A percentile compares a stretch with the other conserved stretches of the same genome.
These are phyloP conservation scores for Claviceps sp. DNA, from an alignment of 2,329 filamentous ascomycete genomes.

Conservation along the genomic window DNA sequence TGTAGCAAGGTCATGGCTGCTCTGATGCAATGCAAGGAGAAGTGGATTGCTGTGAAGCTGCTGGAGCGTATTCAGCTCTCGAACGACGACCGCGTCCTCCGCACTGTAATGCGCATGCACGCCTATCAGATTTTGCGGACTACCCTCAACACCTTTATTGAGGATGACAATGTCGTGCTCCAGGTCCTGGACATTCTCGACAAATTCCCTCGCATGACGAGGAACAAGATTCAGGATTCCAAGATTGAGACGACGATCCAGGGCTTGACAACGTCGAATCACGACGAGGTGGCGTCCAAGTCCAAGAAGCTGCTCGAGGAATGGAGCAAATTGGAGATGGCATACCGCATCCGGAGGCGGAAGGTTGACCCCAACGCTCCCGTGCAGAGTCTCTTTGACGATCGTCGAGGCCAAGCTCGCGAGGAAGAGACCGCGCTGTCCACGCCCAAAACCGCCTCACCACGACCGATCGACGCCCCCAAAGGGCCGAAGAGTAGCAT, in stretches of 20 bases:
- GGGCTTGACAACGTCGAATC: slow-evolving; percentile 50
- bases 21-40: slow-evolving; percentile 95
- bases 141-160: slow-evolving; percentile 68
- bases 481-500: slow-evolving; percentile 48
- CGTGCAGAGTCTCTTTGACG: slow-evolving; percentile 43
- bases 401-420: slow-evolving; percentile 41
- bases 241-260: slow-evolving; percentile 80
- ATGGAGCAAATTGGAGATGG: slow-evolving; percentile 83
- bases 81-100: slow-evolving; percentile 74
- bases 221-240: slow-evolving; percentile 94
- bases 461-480: slow-evolving; percentile 37
- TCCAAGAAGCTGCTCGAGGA: slow-evolving; percentile 61
- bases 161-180: slow-evolving; percentile 80
- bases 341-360: slow-evolving; percentile 84
- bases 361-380: slow-evolving; percentile 61
- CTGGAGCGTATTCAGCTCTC: slow-evolving; percentile 77
- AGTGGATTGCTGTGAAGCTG: slow-evolving; percentile 96
- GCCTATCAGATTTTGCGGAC: slow-evolving; percentile 92
- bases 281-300: slow-evolving; percentile 62
- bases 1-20: slow-evolving; percentile 93
- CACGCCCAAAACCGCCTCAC: slow-evolving; percentile 27
- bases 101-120: slow-evolving; percentile 89
- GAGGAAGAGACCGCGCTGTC: slow-evolving; percentile 26
- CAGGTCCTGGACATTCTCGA: slow-evolving; percentile 85
- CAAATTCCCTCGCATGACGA: slow-evolving; percentile 76